Evolutionary conservation across 2,329 filamentous ascomycete species (phyloP).

Genomic region (Fusarium poae): DNA sequence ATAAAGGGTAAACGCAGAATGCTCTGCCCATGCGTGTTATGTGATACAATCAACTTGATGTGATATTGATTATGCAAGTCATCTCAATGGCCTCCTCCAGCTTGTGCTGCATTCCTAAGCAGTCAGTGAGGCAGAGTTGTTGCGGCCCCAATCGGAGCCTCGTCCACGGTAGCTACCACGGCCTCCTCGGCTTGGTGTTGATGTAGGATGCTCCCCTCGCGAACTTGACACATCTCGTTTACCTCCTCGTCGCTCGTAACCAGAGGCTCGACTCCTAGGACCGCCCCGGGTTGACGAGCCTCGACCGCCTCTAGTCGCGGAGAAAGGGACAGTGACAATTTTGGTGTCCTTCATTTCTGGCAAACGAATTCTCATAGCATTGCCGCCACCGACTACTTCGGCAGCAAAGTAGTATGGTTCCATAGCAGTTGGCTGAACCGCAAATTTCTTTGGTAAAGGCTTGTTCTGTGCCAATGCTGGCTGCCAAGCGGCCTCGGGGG

Average conservation of each 20-base stretch:
- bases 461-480: slow-evolving; percentile 68
- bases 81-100: slow-evolving; percentile 27
- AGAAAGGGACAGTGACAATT: slow-evolving; percentile 56
- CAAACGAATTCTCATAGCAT: slow-evolving; percentile 57
- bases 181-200: slow-evolving; percentile 51
- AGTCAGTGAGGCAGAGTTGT: slow-evolving; percentile 46
- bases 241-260: slow-evolving; percentile 50
- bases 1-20: slow-evolving; percentile 27
- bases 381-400: slow-evolving; percentile 53
- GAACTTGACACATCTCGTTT: slow-evolving; percentile 53
- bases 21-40: slow-evolving; percentile 44
- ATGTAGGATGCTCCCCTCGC: slow-evolving; percentile 46
- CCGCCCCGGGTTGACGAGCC: slow-evolving; percentile 45
- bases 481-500: slow-evolving; percentile 73
- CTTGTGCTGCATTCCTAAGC: slow-evolving; percentile 40
- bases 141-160: slow-evolving; percentile 59
- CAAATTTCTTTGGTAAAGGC: slow-evolving; percentile 65
- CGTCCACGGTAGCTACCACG: slow-evolving; percentile 59
- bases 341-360: slow-evolving; percentile 58
- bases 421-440: slow-evolving; percentile 56
- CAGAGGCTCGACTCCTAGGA: slow-evolving; percentile 51
- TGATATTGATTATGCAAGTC: slow-evolving; percentile 20
- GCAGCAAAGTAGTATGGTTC: slow-evolving; percentile 54
- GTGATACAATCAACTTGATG: slow-evolving; percentile 33
- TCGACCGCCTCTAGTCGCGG: slow-evolving; percentile 51